Conservation (phyloP, 345 rosid genomes). For the Erucastrum elatum region DNA sequence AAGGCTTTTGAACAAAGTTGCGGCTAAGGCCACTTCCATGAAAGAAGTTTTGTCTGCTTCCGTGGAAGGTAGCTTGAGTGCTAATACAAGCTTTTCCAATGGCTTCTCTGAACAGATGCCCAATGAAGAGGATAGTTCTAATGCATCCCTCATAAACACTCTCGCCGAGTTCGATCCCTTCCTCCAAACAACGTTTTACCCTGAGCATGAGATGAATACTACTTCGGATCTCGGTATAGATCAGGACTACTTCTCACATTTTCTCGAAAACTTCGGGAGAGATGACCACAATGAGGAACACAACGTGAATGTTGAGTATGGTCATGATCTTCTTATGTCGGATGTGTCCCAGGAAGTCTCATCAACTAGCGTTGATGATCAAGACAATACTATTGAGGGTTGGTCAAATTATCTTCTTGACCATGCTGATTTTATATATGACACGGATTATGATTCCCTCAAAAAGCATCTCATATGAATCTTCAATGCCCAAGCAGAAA, state of each 20-base stretch:
- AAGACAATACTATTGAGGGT: conserved; percentile 32
- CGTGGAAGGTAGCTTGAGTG: conserved; percentile 35
- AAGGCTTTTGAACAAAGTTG: conserved; percentile 38
- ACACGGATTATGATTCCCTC: conserved; percentile 33
- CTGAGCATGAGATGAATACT: conserved; percentile 25
- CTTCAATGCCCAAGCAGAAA: conserved; percentile 8
- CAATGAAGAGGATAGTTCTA: conserved; percentile 22
- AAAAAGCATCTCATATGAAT: conserved; percentile 17
- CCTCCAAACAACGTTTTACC: conserved; percentile 23
- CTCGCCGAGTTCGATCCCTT: conserved; percentile 16
- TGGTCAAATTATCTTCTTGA: conserved; percentile 38
- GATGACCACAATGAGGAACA: conserved; percentile 21
- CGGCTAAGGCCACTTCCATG: conserved; percentile 37
- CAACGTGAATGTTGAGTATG: conserved; percentile 12
- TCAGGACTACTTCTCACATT: conserved; percentile 25
- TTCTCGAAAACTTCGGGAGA: conserved; percentile 24
- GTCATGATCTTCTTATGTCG: conserved; percentile 26
- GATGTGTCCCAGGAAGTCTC: conserved; percentile 38
- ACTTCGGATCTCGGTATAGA: conserved; percentile 20
- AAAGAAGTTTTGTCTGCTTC: conserved; percentile 32
- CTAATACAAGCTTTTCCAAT: conserved; percentile 25
- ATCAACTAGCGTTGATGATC: conserved; percentile 42
- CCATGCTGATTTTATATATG: conserved; percentile 16
- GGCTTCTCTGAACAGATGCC: conserved; percentile 27
- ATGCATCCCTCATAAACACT: neutral